Conservation (phyloP, 768 basidiomycete genomes). For the Rhizopogon sp. region DNA sequence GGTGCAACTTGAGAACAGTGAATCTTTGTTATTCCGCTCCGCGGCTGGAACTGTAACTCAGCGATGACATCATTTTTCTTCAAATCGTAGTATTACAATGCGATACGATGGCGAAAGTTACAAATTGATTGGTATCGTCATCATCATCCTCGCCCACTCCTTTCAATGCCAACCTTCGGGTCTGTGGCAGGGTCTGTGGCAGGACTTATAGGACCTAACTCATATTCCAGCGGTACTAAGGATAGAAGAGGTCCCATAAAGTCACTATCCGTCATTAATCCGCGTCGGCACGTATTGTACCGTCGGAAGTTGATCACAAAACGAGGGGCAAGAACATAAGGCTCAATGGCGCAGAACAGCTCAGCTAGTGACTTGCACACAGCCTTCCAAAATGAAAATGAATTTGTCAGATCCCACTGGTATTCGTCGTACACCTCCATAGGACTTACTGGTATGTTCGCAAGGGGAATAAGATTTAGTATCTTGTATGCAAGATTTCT, state of each 20-base stretch:
- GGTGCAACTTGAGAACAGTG: too few species aligned
- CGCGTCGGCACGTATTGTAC: not conserved
- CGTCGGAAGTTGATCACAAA: not conserved
- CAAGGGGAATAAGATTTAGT: not conserved
- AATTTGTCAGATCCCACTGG: not conserved
- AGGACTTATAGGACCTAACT: not conserved
- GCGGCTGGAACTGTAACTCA: too few species aligned
- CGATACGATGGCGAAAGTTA: too few species aligned
- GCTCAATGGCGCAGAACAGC: not conserved
- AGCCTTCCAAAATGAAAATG: not conserved
- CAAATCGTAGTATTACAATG: too few species aligned
- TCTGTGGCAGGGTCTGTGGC: not conserved
- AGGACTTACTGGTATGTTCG: not conserved
- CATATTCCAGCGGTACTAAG: not conserved
- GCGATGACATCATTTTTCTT: slow-evolving; percentile 10
- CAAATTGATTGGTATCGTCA: not conserved
- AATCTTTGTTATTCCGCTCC: too few species aligned
- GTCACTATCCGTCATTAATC: not conserved
- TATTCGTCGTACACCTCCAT: not conserved
- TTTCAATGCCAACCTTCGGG: not conserved
- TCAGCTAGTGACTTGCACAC: not conserved
- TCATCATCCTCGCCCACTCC: not conserved
- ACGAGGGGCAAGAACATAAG: not conserved
- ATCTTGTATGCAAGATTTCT: slow-evolving; percentile 4
- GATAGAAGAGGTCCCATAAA: not conserved